Base-by-base conservation (phyloP, 2,329 filamentous ascomycete genomes). In the Penicillium sp. region DNA sequence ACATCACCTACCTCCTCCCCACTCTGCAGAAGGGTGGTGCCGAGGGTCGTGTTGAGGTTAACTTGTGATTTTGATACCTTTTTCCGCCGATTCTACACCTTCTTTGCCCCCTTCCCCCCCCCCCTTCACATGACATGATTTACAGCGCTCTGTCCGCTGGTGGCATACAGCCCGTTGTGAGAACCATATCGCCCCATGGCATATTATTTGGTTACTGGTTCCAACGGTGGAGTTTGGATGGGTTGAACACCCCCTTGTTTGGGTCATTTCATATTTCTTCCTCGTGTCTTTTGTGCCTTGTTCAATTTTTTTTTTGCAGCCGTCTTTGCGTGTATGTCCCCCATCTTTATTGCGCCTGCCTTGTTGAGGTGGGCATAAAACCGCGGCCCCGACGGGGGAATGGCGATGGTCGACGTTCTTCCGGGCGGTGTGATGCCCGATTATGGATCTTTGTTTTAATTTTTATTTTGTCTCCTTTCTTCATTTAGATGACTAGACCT, bases 1-100 rank as follows among this genome's bases (percentile, higher is more conserved):
- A 95, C 73, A 95, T 95, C 70, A 95, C 90, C 60, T 95, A 95
- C 76, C 82, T 95, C 62, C 84, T 95, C 62, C 90, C 90, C 66
- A 87, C 81, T 73, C 77, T 95, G 54, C 77, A 80, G 64, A 80
- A 85, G 69, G 80, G 80, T 51, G 88, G 88, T 61, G 78, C 79
- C 55, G 88, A 94, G 77, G 88, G 88, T 62, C 84, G 90, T 77
- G 90, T 95, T 52, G 90, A 95, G 79, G 90, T 95, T 63, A 82
- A 84, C 71, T 79, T 93, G 71, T 88, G 73, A 70, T 66, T 64
- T 56, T 51, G 39, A 36, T 43, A 25, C 40, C 18, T 34, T 33
- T 32, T 32, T 5, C 29, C 29, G 8, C 29, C 29, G 7, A 7
- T 32, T 32, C 29, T 5, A 4, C 1, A 4, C 12, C n/a, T 63